Base-by-base conservation (phyloP, 1,284 basidiomycete genomes). In the Exobasidium rhododendri region DNA sequence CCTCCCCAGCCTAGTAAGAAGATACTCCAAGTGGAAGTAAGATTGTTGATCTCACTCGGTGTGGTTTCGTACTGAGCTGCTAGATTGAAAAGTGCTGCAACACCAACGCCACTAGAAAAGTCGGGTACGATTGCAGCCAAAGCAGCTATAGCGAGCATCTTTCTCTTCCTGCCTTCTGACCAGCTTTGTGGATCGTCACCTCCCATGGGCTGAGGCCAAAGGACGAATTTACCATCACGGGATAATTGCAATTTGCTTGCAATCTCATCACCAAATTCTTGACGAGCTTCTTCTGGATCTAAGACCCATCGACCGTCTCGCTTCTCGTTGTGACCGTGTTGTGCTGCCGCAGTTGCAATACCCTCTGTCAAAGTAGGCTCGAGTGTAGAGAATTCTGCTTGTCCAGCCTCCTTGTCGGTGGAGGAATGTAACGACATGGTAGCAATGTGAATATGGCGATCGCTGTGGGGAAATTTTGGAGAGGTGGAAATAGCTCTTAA, bases 71-170 rank as follows among this genome's bases (percentile, higher is more conserved):
- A 88, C 63, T 87, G 83, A 24, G 76, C 65, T 0, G 87, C 86
- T 13, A 89, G 81, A 3, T 83, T 82, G 68, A 88, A 88, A 31
- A 88, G 83, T 3, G 81, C 77, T 11, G 86, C 84, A 66, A 87
- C 86, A 66, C 86, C 86, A 64, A 87, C 86, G 0, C 85, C 86
- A 13, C 86, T 87, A 67, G 86, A 85, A 65, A 88, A 88, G 69
- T 88, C 87, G 0, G 87, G 87, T 11, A 87, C 84, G 44, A 88
- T 84, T 2, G 87, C 85, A 10, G 87, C 86, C 35, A 55, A 11
- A n/a, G 32, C 5, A 22, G 24, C 52, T 6, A 29, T 29, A 40
- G 35, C 5, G 24, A 55, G 52, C 5, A 29, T 55, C n/a, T 43
- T 29, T 6, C 11, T n/a, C 52, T 55, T 55, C n/a, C 44, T 55